phyloP scores from a whole-genome alignment of 148 eudicot genomes.

The Fagopyrum tataricum region DNA sequence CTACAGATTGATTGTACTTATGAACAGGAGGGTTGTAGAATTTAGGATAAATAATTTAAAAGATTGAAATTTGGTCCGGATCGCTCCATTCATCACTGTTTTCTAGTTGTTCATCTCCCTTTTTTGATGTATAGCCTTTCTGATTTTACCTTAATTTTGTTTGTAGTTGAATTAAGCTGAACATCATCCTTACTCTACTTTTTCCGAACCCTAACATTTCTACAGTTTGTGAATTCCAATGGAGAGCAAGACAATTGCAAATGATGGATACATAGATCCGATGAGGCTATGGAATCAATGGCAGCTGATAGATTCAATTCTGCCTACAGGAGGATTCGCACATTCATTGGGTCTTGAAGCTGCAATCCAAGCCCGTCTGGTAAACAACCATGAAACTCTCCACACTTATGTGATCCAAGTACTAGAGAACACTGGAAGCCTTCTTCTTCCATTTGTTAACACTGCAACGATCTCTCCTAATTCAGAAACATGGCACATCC shows the following conservation, averaged over 20 bases:
- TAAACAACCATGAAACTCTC: slow-evolving; percentile 47
- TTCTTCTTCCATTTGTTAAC: slow-evolving; percentile 74
- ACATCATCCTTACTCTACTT: too few relatives aligned
- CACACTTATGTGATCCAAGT: slow-evolving; percentile 44
- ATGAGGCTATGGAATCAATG: slow-evolving; percentile 64
- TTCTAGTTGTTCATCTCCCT: too few relatives aligned
- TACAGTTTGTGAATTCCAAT: neutral
- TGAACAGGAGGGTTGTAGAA: too few relatives aligned
- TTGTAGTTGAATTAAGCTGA: too few relatives aligned
- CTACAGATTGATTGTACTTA: too few relatives aligned
- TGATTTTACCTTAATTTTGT: too few relatives aligned
- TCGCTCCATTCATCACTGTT: too few relatives aligned
- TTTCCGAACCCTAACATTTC: neutral
- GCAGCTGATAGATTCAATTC: slow-evolving; percentile 84
- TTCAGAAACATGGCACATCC: slow-evolving; percentile 45
- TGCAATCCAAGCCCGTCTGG: slow-evolving; percentile 61
- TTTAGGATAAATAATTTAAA: too few relatives aligned
- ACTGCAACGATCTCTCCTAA: slow-evolving; percentile 37
- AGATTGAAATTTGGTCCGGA: too few relatives aligned
- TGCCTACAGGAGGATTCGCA: slow-evolving; percentile 96
- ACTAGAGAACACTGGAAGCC: slow-evolving; percentile 66
- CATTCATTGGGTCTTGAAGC: slow-evolving; percentile 92
- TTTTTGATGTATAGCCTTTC: too few relatives aligned
- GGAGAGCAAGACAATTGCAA: neutral
- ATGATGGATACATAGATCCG: neutral